Conservation (phyloP, 148 eudicot genomes). For the Nepenthes mirabilis region DNA sequence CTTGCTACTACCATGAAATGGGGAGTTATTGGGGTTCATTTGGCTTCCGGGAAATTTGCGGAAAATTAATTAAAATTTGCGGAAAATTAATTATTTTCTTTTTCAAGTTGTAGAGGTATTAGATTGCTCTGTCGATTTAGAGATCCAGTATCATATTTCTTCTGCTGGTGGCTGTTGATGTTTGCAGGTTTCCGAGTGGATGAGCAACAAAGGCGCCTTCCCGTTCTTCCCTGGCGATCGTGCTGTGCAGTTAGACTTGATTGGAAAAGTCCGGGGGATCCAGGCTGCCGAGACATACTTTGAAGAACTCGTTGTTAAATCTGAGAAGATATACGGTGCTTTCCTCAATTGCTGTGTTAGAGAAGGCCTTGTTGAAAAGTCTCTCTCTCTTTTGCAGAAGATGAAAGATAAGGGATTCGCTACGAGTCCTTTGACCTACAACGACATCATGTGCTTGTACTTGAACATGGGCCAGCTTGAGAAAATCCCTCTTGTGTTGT, state of each 20-base stretch:
- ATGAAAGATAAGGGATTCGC: constrained; percentile 40
- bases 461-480: constrained; percentile 20
- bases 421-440: constrained; percentile 26
- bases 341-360: constrained; percentile 39
- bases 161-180: constrained; percentile 9
- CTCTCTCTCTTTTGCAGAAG: constrained; percentile 22
- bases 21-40: too few relatives aligned
- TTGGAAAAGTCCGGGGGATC: constrained; percentile 38
- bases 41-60: too few relatives aligned
- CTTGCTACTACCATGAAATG: too few relatives aligned
- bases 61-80: too few relatives aligned
- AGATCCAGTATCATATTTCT: neutral
- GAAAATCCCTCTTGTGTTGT: constrained; percentile 24
- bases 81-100: too few relatives aligned
- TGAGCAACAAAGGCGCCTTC: constrained; percentile 17
- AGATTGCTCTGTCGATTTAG: neutral
- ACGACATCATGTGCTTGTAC: constrained; percentile 37
- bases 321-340: constrained; percentile 44
- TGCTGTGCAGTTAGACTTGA: constrained; percentile 37
- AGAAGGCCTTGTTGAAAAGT: constrained; percentile 27
- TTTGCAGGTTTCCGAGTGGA: constrained; percentile 47
- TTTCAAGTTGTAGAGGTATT: too few relatives aligned
- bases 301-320: constrained; percentile 15
- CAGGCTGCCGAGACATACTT: constrained; percentile 48
- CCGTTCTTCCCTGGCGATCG: constrained; percentile 20